Evolutionary conservation across 2,329 filamentous ascomycete species (phyloP).

Genomic region (Colletotrichum shisoi): DNA sequence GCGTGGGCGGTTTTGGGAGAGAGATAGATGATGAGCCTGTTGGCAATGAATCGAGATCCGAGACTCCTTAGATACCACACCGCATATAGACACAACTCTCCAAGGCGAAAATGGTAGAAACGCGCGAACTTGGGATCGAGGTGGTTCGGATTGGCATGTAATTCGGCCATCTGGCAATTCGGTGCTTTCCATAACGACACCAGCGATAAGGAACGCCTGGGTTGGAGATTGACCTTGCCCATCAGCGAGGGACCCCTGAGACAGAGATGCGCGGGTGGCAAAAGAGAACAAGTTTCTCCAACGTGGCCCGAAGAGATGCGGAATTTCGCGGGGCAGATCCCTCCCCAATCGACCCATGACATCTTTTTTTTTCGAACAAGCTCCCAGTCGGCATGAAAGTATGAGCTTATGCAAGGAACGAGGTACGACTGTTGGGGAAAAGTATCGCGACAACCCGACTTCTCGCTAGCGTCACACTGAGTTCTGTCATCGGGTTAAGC

Average conservation of each 20-base stretch:
- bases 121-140: background rate
- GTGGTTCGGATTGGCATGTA: too few relatives aligned
- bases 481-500: conserved; percentile 35
- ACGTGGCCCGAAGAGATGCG: background rate
- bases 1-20: too few relatives aligned
- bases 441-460: conserved; percentile 7
- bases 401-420: conserved; percentile 16
- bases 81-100: too few relatives aligned
- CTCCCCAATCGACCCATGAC: conserved; percentile 7
- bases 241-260: background rate
- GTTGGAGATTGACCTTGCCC: background rate
- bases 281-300: background rate
- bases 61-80: too few relatives aligned
- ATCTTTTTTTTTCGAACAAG: conserved; percentile 7
- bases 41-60: too few relatives aligned
- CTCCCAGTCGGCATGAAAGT: conserved; percentile 18
- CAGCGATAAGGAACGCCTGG: background rate
- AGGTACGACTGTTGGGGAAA: background rate
- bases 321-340: background rate
- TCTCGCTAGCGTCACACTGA: conserved; percentile 19
- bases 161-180: background rate
- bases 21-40: too few relatives aligned
- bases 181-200: too few relatives aligned
- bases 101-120: background rate
- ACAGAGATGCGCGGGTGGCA: background rate